Percentiles rank a stretch among this genome's conserved stretches.
Conservation (phyloP, 2,329 filamentous ascomycete species). For the Paraphoma sp. region DNA sequence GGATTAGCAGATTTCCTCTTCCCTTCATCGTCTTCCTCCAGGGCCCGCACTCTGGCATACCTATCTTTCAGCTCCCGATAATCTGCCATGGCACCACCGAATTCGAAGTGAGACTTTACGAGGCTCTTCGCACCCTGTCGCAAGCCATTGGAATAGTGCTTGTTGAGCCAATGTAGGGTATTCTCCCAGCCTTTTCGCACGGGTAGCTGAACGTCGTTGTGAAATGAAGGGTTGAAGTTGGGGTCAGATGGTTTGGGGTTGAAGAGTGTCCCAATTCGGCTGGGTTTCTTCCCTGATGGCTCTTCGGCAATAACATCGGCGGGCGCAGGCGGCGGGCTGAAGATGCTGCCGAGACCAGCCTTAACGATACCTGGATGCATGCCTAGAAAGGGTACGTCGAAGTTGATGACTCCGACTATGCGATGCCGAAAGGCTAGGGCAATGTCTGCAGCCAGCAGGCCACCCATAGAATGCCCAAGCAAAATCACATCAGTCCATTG, state of each 20-base stretch:
- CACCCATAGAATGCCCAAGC: conserved; percentile 89
- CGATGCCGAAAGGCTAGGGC: conserved; percentile 76
- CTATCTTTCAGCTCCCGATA: conserved; percentile 72
- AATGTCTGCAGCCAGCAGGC: conserved; percentile 81
- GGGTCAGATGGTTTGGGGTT: conserved; percentile 56
- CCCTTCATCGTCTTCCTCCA: conserved; percentile 72
- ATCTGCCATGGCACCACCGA: conserved; percentile 81
- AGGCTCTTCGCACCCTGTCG: conserved; percentile 74
- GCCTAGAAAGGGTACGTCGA: conserved; percentile 86
- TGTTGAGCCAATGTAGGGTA: conserved; percentile 78
- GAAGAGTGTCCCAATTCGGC: conserved; percentile 46
- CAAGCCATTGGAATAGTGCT: conserved; percentile 76
- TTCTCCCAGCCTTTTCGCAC: conserved; percentile 72
- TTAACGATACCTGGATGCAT: conserved; percentile 87
- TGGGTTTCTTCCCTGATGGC: conserved; percentile 26
- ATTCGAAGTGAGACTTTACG: conserved; percentile 81
- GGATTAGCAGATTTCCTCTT: conserved; percentile 38
- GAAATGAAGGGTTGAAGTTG: conserved; percentile 76
- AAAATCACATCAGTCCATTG: conserved; percentile 79
- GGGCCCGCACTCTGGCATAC: conserved; percentile 71
- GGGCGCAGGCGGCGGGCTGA: conserved; percentile 57
- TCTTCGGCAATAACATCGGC: conserved; percentile 28
- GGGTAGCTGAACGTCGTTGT: conserved; percentile 74
- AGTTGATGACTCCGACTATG: conserved; percentile 79
- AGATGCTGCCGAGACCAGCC: conserved; percentile 81